phyloP scores from a whole-genome alignment of 192 early-diverging fungal species.

The Coemansia reversa region DNA sequence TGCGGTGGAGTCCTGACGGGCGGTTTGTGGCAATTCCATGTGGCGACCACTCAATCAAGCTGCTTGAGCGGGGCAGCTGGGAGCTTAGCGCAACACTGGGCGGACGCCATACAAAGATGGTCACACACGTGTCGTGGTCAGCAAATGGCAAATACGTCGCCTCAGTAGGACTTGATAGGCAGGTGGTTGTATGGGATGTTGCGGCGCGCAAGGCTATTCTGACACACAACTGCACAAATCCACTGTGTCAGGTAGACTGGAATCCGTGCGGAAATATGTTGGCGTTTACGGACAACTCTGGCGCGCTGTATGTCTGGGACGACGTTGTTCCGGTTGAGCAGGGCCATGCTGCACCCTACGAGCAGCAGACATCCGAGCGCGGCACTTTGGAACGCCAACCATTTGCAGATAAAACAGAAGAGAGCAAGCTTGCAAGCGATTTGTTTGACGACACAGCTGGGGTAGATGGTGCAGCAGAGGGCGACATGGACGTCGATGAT shows the following conservation, averaged over 20 bases:
- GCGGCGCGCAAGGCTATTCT: conserved; percentile 51
- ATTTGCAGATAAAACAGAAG: conserved; percentile 10
- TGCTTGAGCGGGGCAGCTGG: conserved; percentile 44
- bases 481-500: conserved; percentile 18
- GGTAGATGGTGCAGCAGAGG: conserved; percentile 8
- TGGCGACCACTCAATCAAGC: conserved; percentile 37
- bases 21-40: conserved; percentile 62
- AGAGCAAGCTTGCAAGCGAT: conserved; percentile 54
- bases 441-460: conserved; percentile 31
- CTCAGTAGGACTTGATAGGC: conserved; percentile 46
- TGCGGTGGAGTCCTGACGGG: conserved; percentile 68
- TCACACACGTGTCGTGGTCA: conserved; percentile 63
- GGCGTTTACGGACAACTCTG: conserved; percentile 58
- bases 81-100: conserved; percentile 24
- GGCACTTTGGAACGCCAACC: neutral
- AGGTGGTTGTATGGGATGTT: conserved; percentile 69
- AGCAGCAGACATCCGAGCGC: conserved; percentile 3
- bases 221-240: conserved; percentile 32
- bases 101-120: conserved; percentile 43
- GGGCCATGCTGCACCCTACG: conserved; percentile 40
- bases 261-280: conserved; percentile 65
- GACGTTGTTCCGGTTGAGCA: conserved; percentile 54
- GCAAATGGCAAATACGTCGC: conserved; percentile 64
- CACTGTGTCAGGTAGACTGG: conserved; percentile 65
- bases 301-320: conserved; percentile 61